Percentiles rank a stretch among this genome's conserved stretches.
Conservation (phyloP, 768 basidiomycete genomes). For the Rhodotorula diobovata region DNA sequence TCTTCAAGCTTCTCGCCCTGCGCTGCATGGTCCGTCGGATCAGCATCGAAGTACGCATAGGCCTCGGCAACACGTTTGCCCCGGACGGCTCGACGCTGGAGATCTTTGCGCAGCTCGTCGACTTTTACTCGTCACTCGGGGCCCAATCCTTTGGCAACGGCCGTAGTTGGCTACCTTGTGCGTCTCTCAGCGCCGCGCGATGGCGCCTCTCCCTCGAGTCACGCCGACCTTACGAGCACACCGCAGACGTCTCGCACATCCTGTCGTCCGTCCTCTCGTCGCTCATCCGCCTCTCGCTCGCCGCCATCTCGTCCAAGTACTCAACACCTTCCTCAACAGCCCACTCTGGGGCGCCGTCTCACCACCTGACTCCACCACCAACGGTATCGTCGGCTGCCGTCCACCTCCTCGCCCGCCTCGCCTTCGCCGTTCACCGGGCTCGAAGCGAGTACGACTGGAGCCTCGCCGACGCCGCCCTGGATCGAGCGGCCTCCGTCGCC, state of each 20-base stretch:
- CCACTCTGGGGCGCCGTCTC: not conserved
- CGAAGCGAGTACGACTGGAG: not conserved
- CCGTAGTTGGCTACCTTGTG: slow-evolving; percentile 21
- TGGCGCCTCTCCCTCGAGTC: too few species aligned
- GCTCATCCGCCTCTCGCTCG: slow-evolving; percentile 36
- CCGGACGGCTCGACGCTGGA: slow-evolving; percentile 23
- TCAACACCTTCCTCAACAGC: not conserved
- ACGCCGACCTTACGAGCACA: not conserved
- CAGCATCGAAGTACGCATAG: slow-evolving; percentile 31
- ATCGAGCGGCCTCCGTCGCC: slow-evolving; percentile 17
- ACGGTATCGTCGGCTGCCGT: not conserved
- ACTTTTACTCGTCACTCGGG: not conserved
- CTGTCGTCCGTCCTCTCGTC: slow-evolving; percentile 38
- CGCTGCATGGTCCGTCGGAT: slow-evolving; percentile 34
- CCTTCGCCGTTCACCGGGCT: not conserved
- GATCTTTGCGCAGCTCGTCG: slow-evolving; percentile 29
- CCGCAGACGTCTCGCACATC: slow-evolving; percentile 30
- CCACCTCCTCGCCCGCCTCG: slow-evolving; percentile 18
- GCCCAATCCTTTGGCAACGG: not conserved
- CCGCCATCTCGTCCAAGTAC: slow-evolving; percentile 10
- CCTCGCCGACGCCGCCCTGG: slow-evolving; percentile 20
- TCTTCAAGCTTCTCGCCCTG: slow-evolving; percentile 22
- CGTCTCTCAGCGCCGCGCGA: not conserved
- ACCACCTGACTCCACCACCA: not conserved
- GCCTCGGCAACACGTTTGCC: slow-evolving; percentile 24